A percentile compares a stretch with the other conserved stretches of the same genome.
phyloP scores from a whole-genome alignment of 2,329 filamentous ascomycete species.

The Gaeumannomyces tritici region DNA sequence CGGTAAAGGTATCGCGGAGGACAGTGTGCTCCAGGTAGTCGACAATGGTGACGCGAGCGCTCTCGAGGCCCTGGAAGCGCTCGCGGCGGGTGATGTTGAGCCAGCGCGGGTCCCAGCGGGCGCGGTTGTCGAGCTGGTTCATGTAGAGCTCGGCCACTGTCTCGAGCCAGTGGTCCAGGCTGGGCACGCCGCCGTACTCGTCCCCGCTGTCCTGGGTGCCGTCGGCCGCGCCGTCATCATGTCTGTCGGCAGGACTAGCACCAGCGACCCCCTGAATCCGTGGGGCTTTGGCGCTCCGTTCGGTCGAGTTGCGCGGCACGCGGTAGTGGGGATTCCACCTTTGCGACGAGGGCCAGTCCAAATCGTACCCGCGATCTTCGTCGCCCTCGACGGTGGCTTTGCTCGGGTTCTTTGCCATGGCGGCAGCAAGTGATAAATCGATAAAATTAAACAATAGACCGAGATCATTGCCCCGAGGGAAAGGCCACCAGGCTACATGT shows the following conservation, averaged over 20 bases:
- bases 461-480: too few relatives aligned
- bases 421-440: too few relatives aligned
- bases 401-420: background rate
- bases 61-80: background rate
- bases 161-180: background rate
- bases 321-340: background rate
- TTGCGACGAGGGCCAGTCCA: background rate
- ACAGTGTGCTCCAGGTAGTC: background rate
- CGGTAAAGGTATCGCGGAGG: background rate
- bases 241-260: too few relatives aligned
- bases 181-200: background rate
- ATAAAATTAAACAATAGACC: too few relatives aligned
- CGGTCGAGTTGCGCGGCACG: background rate
- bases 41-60: background rate
- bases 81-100: background rate
- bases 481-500: too few relatives aligned
- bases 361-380: background rate
- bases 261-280: background rate
- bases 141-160: background rate
- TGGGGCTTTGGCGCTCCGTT: background rate
- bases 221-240: background rate
- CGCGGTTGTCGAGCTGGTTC: background rate
- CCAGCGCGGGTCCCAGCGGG: background rate
- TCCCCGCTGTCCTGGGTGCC: background rate
- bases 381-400: background rate